phyloP scores from a whole-genome alignment of 164 flowering plant genomes.

The Hamamelis virginiana region DNA sequence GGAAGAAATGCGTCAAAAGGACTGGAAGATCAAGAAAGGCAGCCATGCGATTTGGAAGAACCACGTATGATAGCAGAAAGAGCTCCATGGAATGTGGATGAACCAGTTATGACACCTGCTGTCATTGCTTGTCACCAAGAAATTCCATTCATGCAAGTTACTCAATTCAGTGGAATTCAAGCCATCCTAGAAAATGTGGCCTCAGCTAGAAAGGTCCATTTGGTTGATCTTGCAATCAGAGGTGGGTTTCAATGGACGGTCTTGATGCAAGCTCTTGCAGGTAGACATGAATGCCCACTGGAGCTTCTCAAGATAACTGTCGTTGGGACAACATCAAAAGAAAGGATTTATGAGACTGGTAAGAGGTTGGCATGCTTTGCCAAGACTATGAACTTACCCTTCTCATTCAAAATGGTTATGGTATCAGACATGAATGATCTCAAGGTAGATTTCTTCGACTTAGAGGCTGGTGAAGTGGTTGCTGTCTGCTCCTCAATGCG shows the following conservation, averaged over 20 bases:
- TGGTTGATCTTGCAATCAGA: conserved; percentile 43
- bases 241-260: conserved; percentile 37
- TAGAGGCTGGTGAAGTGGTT: conserved; percentile 36
- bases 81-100: conserved; percentile 19
- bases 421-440: conserved; percentile 36
- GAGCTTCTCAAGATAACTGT: conserved; percentile 47
- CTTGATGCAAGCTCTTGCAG: conserved; percentile 50
- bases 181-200: conserved; percentile 41
- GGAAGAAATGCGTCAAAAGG: conserved; percentile 23
- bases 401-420: conserved; percentile 26
- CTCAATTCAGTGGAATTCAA: conserved; percentile 45
- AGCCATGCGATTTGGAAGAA: conserved; percentile 14
- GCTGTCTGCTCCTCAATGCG: conserved; percentile 27
- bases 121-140: conserved; percentile 22
- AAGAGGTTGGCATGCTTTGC: conserved; percentile 32
- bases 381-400: conserved; percentile 25
- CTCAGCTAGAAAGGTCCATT: conserved; percentile 36
- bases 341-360: conserved; percentile 27
- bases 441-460: conserved; percentile 34
- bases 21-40: not conserved
- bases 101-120: conserved; percentile 14
- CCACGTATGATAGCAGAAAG: no score
- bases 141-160: conserved; percentile 32
- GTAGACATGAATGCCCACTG: conserved; percentile 17
- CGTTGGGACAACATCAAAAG: conserved; percentile 20